A percentile compares a stretch with the other conserved stretches of the same genome.
These are phyloP conservation scores for Teunomyces aglyptinius DNA, from an alignment of 805 yeast genomes.

Conservation along the genomic window DNA sequence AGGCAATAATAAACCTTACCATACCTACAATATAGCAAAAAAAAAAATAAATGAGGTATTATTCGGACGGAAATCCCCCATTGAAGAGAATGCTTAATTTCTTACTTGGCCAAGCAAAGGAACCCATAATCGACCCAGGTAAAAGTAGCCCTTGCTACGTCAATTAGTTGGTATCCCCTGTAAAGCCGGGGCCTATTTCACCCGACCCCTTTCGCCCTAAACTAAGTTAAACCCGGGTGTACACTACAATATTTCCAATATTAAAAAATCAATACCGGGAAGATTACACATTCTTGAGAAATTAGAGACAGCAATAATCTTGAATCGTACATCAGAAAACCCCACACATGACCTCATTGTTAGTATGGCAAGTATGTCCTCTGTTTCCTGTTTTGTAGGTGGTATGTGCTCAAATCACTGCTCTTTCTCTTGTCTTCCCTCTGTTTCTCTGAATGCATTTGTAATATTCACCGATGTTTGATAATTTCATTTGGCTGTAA, in stretches of 20 bases:
- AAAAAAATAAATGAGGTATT: background rate
- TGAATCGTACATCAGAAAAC: too few relatives aligned
- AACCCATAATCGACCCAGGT: background rate
- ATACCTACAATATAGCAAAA: background rate
- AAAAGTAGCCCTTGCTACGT: too few relatives aligned
- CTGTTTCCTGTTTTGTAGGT: background rate
- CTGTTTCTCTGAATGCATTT: background rate
- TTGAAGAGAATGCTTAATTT: background rate
- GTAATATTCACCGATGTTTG: background rate
- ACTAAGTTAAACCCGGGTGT: too few relatives aligned
- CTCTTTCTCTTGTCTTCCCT: background rate
- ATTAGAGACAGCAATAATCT: too few relatives aligned
- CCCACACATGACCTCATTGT: too few relatives aligned
- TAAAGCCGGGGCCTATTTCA: too few relatives aligned
- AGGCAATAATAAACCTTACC: background rate
- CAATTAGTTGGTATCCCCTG: too few relatives aligned
- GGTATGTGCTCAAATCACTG: too few relatives aligned
- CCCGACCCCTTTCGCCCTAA: too few relatives aligned
- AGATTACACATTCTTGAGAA: too few relatives aligned
- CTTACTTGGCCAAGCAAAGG: background rate
- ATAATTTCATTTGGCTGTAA: background rate
- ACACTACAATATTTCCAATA: too few relatives aligned
- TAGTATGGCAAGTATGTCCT: background rate
- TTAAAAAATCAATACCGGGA: too few relatives aligned
- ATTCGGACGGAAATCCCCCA: background rate